Base-by-base conservation (phyloP, 1,284 basidiomycete species). In the Pseudozyma pruni region DNA sequence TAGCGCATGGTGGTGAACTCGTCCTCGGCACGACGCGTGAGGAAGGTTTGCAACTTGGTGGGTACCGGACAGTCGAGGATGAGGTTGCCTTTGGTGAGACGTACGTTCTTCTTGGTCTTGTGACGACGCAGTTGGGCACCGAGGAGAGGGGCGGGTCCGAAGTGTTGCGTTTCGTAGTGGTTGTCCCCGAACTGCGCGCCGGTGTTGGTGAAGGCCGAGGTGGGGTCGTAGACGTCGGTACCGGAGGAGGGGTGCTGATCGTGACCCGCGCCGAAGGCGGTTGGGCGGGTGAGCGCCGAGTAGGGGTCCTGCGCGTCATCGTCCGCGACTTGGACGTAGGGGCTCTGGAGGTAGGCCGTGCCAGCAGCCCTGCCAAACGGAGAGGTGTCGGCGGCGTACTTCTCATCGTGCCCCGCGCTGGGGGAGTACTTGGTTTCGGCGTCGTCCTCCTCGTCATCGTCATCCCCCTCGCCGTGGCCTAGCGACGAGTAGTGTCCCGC, bases 1-100 rank as follows among this genome's bases (percentile, higher is more conserved):
- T 81, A 80, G 11, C 72, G 87, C 54, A 91, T 91, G 75, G 88
- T 88, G 77, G 86, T 89, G 84, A 92, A 94, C 84, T 98, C 95
- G 32, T 88, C 87, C 50, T 91, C 89, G 32, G 90, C 90, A 56
- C 89, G 87, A 52, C 91, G 86, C 0, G 92, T 92, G 19, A 97
- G 84, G 52, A 95, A 78, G n/a, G 61, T 56, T 34, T 68, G 69
- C 19, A 84, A 60, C 35, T 79, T 79, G 39, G 74, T 77, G 8
- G 83, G 82, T 3, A 84, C 79, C 8, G 79, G 81, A 42, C 81
- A 74, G 41, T 84, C 83, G 35, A 83, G 67, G 19, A 83, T 78
- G 23, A 84, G 73, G 46, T 84, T 82, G 1, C 83, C 83, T 29
- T 83, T 75, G 33, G 74, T 78, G 27, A 84, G 62, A 41, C 70